Conservation (phyloP, 345 rosid species). For the Capsella bursapastoris region DNA sequence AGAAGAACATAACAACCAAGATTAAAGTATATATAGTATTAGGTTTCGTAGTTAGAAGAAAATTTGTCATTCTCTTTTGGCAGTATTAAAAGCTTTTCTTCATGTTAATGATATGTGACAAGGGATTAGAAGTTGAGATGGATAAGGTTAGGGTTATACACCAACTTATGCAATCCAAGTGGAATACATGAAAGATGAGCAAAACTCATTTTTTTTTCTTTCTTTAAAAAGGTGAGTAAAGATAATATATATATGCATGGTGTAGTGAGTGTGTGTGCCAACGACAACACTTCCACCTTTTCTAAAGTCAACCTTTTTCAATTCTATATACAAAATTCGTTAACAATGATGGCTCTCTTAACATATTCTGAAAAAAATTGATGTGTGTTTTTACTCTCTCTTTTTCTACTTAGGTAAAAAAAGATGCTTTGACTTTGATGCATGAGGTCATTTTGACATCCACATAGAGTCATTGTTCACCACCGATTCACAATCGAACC, state of each 20-base stretch:
- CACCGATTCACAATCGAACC: constrained; percentile 16
- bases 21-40: background rate
- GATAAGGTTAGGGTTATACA: constrained; percentile 30
- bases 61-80: constrained; percentile 15
- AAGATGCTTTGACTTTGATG: constrained; percentile 37
- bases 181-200: constrained; percentile 40
- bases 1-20: background rate
- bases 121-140: constrained; percentile 15
- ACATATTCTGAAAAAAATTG: background rate
- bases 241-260: background rate
- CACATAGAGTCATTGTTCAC: constrained; percentile 33
- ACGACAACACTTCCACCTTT: constrained; percentile 42
- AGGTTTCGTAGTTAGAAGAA: constrained; percentile 26
- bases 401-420: background rate
- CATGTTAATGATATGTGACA: background rate
- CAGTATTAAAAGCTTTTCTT: constrained; percentile 9
- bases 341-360: constrained; percentile 5
- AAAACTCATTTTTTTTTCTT: background rate
- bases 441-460: constrained; percentile 43
- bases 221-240: background rate
- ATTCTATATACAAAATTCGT: background rate
- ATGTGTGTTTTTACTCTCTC: background rate
- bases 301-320: constrained; percentile 40
- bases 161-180: constrained; percentile 41
- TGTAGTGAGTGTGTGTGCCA: constrained; percentile 42